phyloP scores from a whole-genome alignment of 345 rosid species.

The Brassica nigra region DNA sequence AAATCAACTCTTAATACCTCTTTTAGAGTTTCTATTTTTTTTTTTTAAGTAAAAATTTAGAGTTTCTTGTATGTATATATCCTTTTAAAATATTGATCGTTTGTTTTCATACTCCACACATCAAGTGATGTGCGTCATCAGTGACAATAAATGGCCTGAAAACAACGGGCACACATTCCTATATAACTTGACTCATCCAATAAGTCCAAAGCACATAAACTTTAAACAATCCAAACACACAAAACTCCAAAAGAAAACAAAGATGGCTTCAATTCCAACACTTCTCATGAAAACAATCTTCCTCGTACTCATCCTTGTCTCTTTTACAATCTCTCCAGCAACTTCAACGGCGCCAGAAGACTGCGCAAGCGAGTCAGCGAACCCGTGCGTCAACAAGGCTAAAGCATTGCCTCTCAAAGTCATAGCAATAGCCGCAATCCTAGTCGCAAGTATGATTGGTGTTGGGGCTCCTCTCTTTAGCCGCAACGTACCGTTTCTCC shows the following conservation, averaged over 20 bases:
- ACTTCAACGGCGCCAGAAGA: no score
- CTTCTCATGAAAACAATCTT: conserved; percentile 25
- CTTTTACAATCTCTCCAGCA: no score
- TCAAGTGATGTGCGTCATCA: not conserved
- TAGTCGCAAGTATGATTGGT: no score
- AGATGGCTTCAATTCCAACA: conserved; percentile 25
- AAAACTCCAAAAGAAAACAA: not conserved
- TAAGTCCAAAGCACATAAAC: conserved; percentile 12
- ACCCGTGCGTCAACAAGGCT: no score
- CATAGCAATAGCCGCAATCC: no score
- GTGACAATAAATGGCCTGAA: conserved; percentile 30
- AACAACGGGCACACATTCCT: conserved; percentile 32
- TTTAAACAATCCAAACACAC: conserved; percentile 25
- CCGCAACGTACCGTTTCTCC: conserved; percentile 57
- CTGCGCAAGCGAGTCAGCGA: no score
- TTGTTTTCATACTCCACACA: not conserved
- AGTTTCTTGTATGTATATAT: no score
- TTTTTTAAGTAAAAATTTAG: no score
- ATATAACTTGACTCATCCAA: conserved; percentile 32
- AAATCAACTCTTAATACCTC: no score
- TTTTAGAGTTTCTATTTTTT: no score
- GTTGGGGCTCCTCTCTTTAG: conserved; percentile 54
- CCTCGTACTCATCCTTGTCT: conserved; percentile 15
- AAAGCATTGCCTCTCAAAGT: no score
- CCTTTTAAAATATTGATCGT: no score